Percentiles rank a stretch among this genome's conserved stretches.
phyloP scores from a whole-genome alignment of 106 monocot genomes.

The Allium fistulosum region DNA sequence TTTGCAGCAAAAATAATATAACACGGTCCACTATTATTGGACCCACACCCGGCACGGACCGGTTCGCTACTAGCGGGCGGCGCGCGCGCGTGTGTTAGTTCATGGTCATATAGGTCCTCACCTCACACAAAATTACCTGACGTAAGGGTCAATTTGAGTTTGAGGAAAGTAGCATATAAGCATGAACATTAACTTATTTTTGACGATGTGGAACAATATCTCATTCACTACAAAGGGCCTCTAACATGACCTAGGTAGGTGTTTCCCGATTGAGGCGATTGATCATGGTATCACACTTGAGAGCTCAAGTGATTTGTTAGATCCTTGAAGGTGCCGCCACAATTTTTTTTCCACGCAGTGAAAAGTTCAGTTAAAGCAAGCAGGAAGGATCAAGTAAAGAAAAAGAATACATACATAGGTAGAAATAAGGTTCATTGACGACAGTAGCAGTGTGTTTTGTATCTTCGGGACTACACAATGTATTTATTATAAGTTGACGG shows the following conservation, averaged over 20 bases:
- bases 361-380: not conserved
- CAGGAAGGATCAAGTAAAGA: slow-evolving; percentile 1
- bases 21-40: too few species aligned
- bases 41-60: too few species aligned
- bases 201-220: too few species aligned
- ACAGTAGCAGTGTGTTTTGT: not conserved
- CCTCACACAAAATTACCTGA: too few species aligned
- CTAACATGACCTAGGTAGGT: slow-evolving; percentile 35
- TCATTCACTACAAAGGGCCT: too few species aligned
- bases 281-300: slow-evolving; percentile 27
- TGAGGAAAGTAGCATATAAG: too few species aligned
- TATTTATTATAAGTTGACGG: slow-evolving; percentile 1
- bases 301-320: slow-evolving; percentile 40
- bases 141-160: too few species aligned
- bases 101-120: too few species aligned
- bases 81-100: too few species aligned
- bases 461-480: slow-evolving; percentile 5
- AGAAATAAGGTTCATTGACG: slow-evolving; percentile 2
- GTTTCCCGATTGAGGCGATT: slow-evolving; percentile 44
- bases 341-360: not conserved
- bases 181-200: too few species aligned
- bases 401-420: not conserved
- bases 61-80: too few species aligned
- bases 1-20: too few species aligned
- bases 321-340: slow-evolving; percentile 29